A percentile compares a stretch with the other conserved stretches of the same genome.
phyloP scores from a whole-genome alignment of 2,329 filamentous ascomycete species.

The Rutstroemia sp. region DNA sequence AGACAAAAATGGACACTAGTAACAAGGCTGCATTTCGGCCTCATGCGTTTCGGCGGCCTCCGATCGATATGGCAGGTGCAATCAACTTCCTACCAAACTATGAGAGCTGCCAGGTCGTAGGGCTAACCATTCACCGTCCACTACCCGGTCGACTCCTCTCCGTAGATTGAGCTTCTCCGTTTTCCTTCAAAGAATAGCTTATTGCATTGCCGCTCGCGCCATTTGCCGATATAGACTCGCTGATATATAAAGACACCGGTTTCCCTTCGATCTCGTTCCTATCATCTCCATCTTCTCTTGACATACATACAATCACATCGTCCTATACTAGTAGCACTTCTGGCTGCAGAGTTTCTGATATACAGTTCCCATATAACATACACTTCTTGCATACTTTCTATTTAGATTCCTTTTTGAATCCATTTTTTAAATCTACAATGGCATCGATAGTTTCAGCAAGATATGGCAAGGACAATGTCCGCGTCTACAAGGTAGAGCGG shows the following conservation, averaged over 20 bases:
- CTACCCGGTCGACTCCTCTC: background rate
- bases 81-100: background rate
- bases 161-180: conserved; percentile 3
- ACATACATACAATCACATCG: conserved; percentile 4
- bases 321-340: background rate
- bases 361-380: background rate
- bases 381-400: background rate
- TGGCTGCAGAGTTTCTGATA: background rate
- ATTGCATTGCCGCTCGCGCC: background rate
- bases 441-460: conserved; percentile 55
- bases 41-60: conserved; percentile 7
- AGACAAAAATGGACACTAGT: background rate
- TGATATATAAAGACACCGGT: background rate
- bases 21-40: conserved; percentile 5
- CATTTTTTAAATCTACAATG: conserved; percentile 35
- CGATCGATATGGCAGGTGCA: background rate
- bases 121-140: background rate
- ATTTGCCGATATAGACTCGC: background rate
- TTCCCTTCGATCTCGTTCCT: background rate
- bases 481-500: conserved; percentile 88
- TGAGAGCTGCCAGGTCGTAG: background rate
- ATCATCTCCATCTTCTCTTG: background rate
- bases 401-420: background rate
- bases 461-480: conserved; percentile 97
- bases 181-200: background rate